Base-by-base conservation (phyloP, 768 basidiomycete genomes). In the Hypholoma fasciculare region DNA sequence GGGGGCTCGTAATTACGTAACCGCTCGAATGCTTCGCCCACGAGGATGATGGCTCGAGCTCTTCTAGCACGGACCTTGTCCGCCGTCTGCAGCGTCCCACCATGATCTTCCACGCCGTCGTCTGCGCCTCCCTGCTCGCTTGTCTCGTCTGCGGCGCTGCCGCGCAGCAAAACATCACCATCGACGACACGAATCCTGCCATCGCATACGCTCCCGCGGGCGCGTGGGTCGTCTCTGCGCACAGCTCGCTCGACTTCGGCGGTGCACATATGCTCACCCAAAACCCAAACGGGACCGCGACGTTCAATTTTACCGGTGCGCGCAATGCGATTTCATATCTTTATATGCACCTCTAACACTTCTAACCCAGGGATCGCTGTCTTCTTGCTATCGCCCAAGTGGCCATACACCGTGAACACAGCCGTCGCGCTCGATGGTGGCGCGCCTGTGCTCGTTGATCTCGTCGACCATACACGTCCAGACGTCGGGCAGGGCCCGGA, bases 351-450 rank as follows among this genome's bases (percentile, higher is more conserved):
- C 27, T 12, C 7, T 13, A 0, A 27, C 14, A 34, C 48, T 8
- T 38, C 27, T 20, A 19, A 52, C 38, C 9, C 56, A 80, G 80
- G 79, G 27, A 70, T 74, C 6, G 76, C 76, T 1, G 69, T 82
- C 16, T 80, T 77, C 49, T 78, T 76, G 58, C 58, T 78, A 43
- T 74, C 75, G 0, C 78, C 80, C 12, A 66, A 74, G 7, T 82
- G 79, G 79, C 80, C 80, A 14, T 81, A 78, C 64, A 54, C 56
- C 11, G 79, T 80, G 44, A 76, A 68, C 52, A 78, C 78, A 1
- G 71, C 73, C 6, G 49, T 81, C 5, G 71, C 72, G 3, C 60
- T 81, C 27, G 80, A 80, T 57, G 69, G 66, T 7, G 71, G 70
- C n/a, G 63, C 70, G 13, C 26, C 43, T 4, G 54, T 67, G 1